phyloP scores from a whole-genome alignment of 768 basidiomycete genomes.

The Mrakia hoshinonis region DNA sequence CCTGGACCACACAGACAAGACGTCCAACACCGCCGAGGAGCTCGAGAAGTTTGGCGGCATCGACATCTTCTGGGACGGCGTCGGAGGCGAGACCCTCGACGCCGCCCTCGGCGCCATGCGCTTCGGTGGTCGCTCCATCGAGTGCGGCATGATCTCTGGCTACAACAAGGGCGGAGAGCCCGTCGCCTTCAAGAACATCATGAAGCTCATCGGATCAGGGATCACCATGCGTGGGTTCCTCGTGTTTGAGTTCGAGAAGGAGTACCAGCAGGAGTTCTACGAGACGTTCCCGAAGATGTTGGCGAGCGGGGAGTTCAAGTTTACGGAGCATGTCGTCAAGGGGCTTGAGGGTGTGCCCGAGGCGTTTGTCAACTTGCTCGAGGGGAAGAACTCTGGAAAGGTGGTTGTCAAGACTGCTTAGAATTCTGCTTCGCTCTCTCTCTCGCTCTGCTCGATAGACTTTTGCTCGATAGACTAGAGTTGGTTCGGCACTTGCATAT shows the following conservation, averaged over 20 bases:
- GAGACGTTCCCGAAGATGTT: conserved; percentile 44
- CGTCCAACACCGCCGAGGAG: conserved; percentile 47
- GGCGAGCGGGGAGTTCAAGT: conserved; percentile 48
- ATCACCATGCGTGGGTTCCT: conserved; percentile 70
- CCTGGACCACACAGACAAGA: conserved; percentile 43
- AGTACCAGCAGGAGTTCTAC: conserved; percentile 46
- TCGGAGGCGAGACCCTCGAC: conserved; percentile 37
- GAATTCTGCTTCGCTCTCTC: too few relatives aligned
- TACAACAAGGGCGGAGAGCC: conserved; percentile 18
- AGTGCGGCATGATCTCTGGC: conserved; percentile 15
- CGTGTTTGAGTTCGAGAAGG: conserved; percentile 62
- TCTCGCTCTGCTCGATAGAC: too few relatives aligned
- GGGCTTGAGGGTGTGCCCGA: conserved; percentile 46
- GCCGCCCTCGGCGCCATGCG: conserved; percentile 18
- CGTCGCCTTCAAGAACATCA: conserved; percentile 22
- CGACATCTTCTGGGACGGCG: conserved; percentile 47
- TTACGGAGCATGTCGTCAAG: conserved; percentile 45
- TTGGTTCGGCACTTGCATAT: too few relatives aligned
- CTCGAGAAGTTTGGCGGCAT: conserved; percentile 54
- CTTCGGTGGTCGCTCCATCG: conserved; percentile 19
- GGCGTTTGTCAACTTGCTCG: conserved; percentile 42
- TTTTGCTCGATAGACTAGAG: too few relatives aligned
- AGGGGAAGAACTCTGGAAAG: conserved; percentile 43
- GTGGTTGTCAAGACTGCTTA: conserved; percentile 37
- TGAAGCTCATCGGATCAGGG: conserved; percentile 21